phyloP scores from a whole-genome alignment of 129 eudicot genomes.

The Rutidosis leptorrhynchoides region DNA sequence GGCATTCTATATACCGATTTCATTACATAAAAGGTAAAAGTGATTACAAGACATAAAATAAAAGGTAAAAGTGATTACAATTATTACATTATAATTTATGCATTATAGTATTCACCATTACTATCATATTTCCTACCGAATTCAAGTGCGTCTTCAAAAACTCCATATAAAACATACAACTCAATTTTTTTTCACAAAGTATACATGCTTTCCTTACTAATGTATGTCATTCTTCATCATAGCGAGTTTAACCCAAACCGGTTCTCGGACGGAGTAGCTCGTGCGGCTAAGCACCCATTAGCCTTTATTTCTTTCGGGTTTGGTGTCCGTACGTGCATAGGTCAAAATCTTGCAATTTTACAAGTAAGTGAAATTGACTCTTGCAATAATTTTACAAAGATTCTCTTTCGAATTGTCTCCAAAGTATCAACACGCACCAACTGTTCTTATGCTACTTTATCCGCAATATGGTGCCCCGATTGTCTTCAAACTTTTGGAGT shows the following conservation, averaged over 20 bases:
- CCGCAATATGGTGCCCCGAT: conserved; percentile 83
- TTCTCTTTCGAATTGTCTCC: conserved; percentile 61
- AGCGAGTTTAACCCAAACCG: conserved; percentile 78
- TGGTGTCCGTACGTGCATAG: conserved; percentile 76
- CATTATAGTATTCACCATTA: no score
- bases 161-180: no score
- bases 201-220: no score
- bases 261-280: conserved; percentile 75
- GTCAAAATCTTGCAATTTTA: conserved; percentile 77
- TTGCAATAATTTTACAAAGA: conserved; percentile 59
- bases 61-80: no score
- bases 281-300: conserved; percentile 75
- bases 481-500: conserved; percentile 42
- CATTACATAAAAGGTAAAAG: no score
- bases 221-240: no score
- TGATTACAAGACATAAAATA: no score
- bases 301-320: conserved; percentile 79
- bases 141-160: no score
- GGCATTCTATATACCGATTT: no score
- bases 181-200: no score
- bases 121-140: no score
- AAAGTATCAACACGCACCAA: conserved; percentile 73
- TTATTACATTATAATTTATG: no score
- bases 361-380: conserved; percentile 75
- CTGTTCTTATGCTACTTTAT: conserved; percentile 74